Conservation (phyloP, 306 rosid genomes). For the Oemleria cerasiformis region DNA sequence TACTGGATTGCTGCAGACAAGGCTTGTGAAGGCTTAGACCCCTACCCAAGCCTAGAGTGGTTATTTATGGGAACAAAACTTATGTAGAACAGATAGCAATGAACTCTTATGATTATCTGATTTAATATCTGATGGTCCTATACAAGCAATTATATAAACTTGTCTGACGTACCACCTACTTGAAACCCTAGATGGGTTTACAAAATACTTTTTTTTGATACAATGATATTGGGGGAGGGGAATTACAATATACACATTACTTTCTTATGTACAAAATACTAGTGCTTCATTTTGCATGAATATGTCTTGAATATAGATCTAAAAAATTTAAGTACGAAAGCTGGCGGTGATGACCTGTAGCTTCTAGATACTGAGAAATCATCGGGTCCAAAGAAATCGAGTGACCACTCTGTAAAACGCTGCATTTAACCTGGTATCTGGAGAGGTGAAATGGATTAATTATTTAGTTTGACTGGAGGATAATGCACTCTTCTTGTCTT, state of each 20-base stretch:
- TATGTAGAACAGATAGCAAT: background rate
- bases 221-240: too few species aligned
- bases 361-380: background rate
- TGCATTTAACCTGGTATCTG: background rate
- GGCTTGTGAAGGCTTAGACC: background rate
- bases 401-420: background rate
- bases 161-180: background rate
- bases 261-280: background rate
- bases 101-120: background rate
- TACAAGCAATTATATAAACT: background rate
- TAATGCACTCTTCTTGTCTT: background rate
- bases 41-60: background rate
- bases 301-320: background rate
- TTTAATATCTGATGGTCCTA: background rate
- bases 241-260: too few species aligned
- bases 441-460: background rate
- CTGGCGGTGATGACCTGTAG: background rate
- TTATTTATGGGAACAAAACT: background rate
- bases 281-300: background rate
- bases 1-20: background rate
- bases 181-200: background rate
- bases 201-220: too few species aligned
- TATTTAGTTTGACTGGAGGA: background rate
- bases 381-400: background rate
- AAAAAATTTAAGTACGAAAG: background rate